Conservation (phyloP, 2,329 filamentous ascomycete genomes). For the Didymella arachidicola region DNA sequence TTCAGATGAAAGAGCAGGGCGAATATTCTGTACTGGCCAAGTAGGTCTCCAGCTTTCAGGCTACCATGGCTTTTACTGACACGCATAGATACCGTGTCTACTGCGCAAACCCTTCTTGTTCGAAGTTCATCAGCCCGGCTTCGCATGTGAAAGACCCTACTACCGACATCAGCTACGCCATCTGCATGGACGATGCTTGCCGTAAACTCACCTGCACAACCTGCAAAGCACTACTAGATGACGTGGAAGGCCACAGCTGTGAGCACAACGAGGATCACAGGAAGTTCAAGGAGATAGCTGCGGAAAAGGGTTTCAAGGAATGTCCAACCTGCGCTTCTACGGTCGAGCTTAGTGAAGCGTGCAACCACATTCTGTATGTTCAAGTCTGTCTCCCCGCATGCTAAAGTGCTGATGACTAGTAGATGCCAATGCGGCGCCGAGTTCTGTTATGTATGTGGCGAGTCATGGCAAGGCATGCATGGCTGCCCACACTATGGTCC, state of each 20-base stretch:
- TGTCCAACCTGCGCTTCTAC: slow-evolving; percentile 37
- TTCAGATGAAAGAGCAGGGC: slow-evolving; percentile 35
- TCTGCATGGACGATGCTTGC: slow-evolving; percentile 34
- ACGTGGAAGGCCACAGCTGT: slow-evolving; percentile 30
- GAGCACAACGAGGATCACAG: slow-evolving; percentile 30
- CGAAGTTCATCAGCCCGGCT: slow-evolving; percentile 34
- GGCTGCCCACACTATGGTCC: slow-evolving; percentile 45
- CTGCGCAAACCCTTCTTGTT: slow-evolving; percentile 34
- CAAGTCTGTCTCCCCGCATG: background rate
- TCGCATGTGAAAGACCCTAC: slow-evolving; percentile 27
- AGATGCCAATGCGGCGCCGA: slow-evolving; percentile 40
- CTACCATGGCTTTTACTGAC: background rate
- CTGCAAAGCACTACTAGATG: slow-evolving; percentile 32
- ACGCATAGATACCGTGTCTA: slow-evolving; percentile 37
- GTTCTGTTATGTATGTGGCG: slow-evolving; percentile 48
- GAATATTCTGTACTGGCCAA: slow-evolving; percentile 41
- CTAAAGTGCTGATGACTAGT: slow-evolving; percentile 4
- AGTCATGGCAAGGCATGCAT: slow-evolving; percentile 39
- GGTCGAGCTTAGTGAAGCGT: slow-evolving; percentile 44
- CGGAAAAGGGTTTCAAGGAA: slow-evolving; percentile 39
- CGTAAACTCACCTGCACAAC: slow-evolving; percentile 32
- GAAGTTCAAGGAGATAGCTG: slow-evolving; percentile 35
- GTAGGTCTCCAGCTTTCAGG: slow-evolving; percentile 25
- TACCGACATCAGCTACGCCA: slow-evolving; percentile 27
- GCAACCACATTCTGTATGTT: slow-evolving; percentile 44